phyloP scores from a whole-genome alignment of 1,139 yeast genomes.

The Protomyces lactucae-debilis region DNA sequence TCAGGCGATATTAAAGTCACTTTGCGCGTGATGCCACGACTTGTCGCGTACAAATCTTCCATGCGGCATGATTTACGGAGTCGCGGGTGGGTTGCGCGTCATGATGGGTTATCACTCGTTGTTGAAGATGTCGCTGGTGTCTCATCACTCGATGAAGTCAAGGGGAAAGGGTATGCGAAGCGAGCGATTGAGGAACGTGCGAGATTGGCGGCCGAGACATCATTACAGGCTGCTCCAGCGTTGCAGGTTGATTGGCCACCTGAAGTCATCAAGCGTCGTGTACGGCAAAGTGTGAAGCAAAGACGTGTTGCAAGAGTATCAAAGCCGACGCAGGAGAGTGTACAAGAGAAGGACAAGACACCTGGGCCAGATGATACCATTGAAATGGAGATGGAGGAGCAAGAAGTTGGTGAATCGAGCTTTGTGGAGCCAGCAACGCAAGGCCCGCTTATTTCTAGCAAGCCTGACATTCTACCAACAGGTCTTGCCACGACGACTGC shows the following conservation, averaged over 20 bases:
- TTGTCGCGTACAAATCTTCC: slow-evolving; percentile 57
- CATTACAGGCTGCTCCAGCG: neutral
- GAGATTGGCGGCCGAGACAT: neutral
- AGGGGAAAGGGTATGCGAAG: slow-evolving; percentile 15
- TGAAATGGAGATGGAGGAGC: slow-evolving; percentile 17
- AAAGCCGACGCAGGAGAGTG: neutral
- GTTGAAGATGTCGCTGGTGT: slow-evolving; percentile 40
- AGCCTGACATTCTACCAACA: slow-evolving; percentile 7
- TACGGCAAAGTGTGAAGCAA: neutral
- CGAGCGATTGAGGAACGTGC: slow-evolving; percentile 3
- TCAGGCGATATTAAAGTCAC: slow-evolving; percentile 48
- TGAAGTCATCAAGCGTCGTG: neutral
- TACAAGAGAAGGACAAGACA: neutral
- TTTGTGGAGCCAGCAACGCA: slow-evolving; percentile 7
- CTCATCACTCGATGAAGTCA: slow-evolving; percentile 1
- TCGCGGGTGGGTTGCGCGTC: slow-evolving; percentile 62
- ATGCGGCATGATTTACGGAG: slow-evolving; percentile 66
- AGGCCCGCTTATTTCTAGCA: slow-evolving; percentile 4
- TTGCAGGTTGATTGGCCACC: slow-evolving; percentile 8
- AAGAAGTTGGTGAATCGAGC: slow-evolving; percentile 1
- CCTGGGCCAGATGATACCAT: slow-evolving; percentile 11
- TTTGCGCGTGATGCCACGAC: slow-evolving; percentile 62
- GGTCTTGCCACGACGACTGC: neutral
- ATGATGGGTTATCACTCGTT: slow-evolving; percentile 65
- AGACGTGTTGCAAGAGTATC: neutral